Evolutionary conservation across 2,329 filamentous ascomycete genomes (phyloP), one percentile per base, ranked within the genome.

Genomic region (Stemphylium lycopersici): DNA sequence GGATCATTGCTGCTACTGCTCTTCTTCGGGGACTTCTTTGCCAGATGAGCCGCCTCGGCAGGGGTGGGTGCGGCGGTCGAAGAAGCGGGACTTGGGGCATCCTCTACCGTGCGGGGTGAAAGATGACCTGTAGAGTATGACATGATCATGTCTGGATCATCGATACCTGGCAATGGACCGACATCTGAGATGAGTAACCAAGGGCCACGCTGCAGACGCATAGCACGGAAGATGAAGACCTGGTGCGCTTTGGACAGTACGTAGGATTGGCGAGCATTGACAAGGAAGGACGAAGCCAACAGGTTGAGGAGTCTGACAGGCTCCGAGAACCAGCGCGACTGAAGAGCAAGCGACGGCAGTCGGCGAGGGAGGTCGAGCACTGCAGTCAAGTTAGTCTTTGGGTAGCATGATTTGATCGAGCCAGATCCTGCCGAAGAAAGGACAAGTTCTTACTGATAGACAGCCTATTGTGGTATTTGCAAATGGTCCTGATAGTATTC

Each of bases 401-500:
- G 6, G 11, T 10, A 36, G 6, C 31, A 16, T 26, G 4, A 4
- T 31, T 20, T 42, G 40, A 13, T 11, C 2, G 39, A 34, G 22
- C 44, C 13, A 26, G 26, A 38, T 16, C 8, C 44, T 13, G 29
- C 6, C 13, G 5, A 12, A 16, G 6, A 18, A 26, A 46, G 41
- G n/a, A 16, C 54, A 16, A 37, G 45, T 58, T 74, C 91, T 80
- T 88, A 96, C 93, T 90, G 76, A 97, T 86, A 68, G 87, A 89
- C 33, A 99, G 81, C 72, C 91, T 86, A 52, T 83, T 78, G 75
- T 88, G 89, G 77, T 99, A 98, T 77, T 88, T 89, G 83, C 92
- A 97, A 52, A 91, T 81, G 48, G 87, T 88, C 48, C 95, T 85
- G 67, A 99, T 89, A 18, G 88, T 82, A 73, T 99, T 89, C 95